Evolutionary conservation across 192 early-diverging fungal genomes (phyloP), one percentile per base, ranked within the genome.

Genomic region (Chytriomyces confervae): DNA sequence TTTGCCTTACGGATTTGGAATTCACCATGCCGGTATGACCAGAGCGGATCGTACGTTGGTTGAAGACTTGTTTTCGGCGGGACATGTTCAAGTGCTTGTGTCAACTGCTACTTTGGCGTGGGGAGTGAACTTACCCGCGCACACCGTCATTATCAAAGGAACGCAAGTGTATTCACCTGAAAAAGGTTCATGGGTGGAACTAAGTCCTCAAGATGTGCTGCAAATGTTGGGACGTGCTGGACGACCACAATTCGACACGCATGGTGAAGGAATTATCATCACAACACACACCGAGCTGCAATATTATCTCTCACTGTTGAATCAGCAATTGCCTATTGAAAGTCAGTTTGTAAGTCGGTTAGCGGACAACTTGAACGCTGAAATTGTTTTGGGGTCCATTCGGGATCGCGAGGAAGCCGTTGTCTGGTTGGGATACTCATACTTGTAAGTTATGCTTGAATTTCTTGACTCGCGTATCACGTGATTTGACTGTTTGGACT

Each of bases 111-210:
- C 97, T 0, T 84, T 99, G 64, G 97, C 97, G 51, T 99, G 97
- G 97, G 97, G 97, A 88, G 97, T 99, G 72, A 99, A 99, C 72
- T 88, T 99, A 77, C 97, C 97, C 10, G 97, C 97, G 9, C 97
- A 99, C 75, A 93, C 95, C 6, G 97, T 99, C 60, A 94, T 99
- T 47, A 99, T 99, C 83, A 98, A 97, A 84, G 97, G 97, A 18
- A 99, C 97, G 10, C 96, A 99, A 79, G 93, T 99, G 63, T 99
- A 99, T 80, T 92, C 89, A 46, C 95, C 97, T 11, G 96, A 98
- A 83, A 94, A 95, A 82, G 97, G 97, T 63, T 80, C 90, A 6
- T 99, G 96, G 96, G 86, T 91, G n/a, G 96, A 99, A 84, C 79
- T 99, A 66, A 92, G 91, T 50, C 95, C 96, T 62, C 95, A 98